Base-by-base conservation (phyloP, 1,284 basidiomycete species). In the Trametes pubescens region DNA sequence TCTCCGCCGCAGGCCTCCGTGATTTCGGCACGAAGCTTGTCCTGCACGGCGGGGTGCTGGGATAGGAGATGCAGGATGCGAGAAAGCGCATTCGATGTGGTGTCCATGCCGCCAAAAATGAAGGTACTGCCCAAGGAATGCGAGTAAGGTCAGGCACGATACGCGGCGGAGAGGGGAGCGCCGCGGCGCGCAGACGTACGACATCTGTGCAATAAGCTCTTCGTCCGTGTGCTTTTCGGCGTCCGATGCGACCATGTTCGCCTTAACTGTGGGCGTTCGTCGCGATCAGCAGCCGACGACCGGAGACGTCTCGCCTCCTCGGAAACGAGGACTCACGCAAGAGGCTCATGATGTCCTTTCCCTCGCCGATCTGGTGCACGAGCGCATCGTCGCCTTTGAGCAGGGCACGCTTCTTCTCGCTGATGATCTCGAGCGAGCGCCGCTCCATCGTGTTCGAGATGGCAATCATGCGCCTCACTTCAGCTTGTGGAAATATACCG, bases 261-360 rank as follows among this genome's bases (percentile, higher is more conserved):
- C 72, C 34, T 67, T 68, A 5, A 74, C 73, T 73, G 21, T 4
- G 18, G 26, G 16, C 10, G 14, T 44, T 29, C 29, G 2, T 4
- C n/a, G 7, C 16, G 18, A 21, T 34, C 14, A 51, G 49, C 49
- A 8, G 29, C 32, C 7, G 26, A 18, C 18, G 18, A 11, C 40
- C 14, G 40, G 40, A 32, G 29, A 32, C 29, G 29, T 35, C 7
- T n/a, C 48, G 22, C 10, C n/a, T 9, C 16, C 4, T 8, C 32
- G 49, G 61, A 63, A 7, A 18, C 18, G n/a, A 10, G 8, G 7
- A 43, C 61, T 54, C 53, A 85, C 77, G 64, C 11, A 75, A 56
- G n/a, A 84, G 76, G 54, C 81, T 82, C 69, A 83, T 77, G 49
- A 84, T 73, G 66, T 85, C 83, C 65, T 79, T 81, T 2, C 79